A percentile compares a stretch with the other conserved stretches of the same genome.
These are phyloP conservation scores for Diplocarpon rosae DNA, from an alignment of 2,329 filamentous ascomycete genomes.

Conservation along the genomic window DNA sequence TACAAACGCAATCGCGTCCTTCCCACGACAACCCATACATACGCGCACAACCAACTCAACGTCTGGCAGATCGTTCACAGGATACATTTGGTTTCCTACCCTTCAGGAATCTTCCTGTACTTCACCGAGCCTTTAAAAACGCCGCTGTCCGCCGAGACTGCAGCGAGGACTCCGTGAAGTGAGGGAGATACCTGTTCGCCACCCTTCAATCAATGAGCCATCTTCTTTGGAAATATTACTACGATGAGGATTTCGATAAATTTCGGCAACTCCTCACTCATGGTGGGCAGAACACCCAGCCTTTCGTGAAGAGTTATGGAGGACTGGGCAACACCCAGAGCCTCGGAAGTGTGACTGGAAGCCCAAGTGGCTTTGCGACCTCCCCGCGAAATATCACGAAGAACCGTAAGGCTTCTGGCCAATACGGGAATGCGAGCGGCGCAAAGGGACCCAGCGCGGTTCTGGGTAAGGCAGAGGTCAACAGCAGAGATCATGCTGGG, in stretches of 20 bases:
- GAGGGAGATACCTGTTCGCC: constrained; percentile 26
- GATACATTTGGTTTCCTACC: constrained; percentile 2
- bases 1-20: background rate
- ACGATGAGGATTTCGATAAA: constrained; percentile 93
- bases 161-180: constrained; percentile 51
- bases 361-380: constrained; percentile 28
- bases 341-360: constrained; percentile 30
- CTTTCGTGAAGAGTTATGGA: constrained; percentile 42
- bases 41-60: background rate
- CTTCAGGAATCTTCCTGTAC: constrained; percentile 32
- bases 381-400: constrained; percentile 41
- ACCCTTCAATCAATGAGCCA: constrained; percentile 70
- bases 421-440: constrained; percentile 33
- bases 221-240: constrained; percentile 91
- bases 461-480: constrained; percentile 57
- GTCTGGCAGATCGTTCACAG: constrained; percentile 9
- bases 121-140: constrained; percentile 70
- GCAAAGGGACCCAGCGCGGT: constrained; percentile 34
- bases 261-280: constrained; percentile 83
- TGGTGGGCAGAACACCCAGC: constrained; percentile 44
- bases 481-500: constrained; percentile 71
- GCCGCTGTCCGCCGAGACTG: constrained; percentile 80
- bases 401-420: constrained; percentile 41
- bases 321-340: constrained; percentile 30
- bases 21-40: background rate